Evolutionary conservation across 495 filamentous ascomycete species (phyloP).

Genomic region (Polyplosphaeria fusca): DNA sequence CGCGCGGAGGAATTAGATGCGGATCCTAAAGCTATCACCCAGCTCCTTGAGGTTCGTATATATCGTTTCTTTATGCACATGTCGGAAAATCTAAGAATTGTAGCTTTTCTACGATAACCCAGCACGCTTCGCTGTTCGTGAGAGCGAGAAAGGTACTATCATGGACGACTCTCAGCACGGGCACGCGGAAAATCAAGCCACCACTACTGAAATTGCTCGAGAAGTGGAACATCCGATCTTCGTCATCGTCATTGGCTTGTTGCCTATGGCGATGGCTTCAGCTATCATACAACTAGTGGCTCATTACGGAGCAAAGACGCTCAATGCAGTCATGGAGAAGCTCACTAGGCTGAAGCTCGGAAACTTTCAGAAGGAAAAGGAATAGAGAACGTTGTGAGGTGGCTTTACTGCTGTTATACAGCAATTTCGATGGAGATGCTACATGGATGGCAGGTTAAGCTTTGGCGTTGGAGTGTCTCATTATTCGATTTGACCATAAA

Average conservation of each 20-base stretch:
- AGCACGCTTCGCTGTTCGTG: neutral
- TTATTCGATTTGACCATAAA: too few relatives aligned
- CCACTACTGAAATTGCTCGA: neutral
- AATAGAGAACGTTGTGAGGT: too few relatives aligned
- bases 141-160: neutral
- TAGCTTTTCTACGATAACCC: constrained; percentile 9
- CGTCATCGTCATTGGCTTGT: constrained; percentile 6
- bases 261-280: neutral
- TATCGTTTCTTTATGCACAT: neutral
- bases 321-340: neutral
- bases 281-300: neutral
- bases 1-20: constrained; percentile 2
- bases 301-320: neutral
- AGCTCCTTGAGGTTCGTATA: neutral
- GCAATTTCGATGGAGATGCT: too few relatives aligned
- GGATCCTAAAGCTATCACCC: constrained; percentile 1
- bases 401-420: too few relatives aligned
- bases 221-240: neutral
- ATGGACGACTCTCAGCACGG: neutral
- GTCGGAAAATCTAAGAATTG: neutral
- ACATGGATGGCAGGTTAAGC: too few relatives aligned
- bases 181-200: neutral
- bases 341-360: too few relatives aligned
- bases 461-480: too few relatives aligned
- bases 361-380: too few relatives aligned